Conservation (phyloP, 2,329 filamentous ascomycete species). For the Trichoderma gracile region DNA sequence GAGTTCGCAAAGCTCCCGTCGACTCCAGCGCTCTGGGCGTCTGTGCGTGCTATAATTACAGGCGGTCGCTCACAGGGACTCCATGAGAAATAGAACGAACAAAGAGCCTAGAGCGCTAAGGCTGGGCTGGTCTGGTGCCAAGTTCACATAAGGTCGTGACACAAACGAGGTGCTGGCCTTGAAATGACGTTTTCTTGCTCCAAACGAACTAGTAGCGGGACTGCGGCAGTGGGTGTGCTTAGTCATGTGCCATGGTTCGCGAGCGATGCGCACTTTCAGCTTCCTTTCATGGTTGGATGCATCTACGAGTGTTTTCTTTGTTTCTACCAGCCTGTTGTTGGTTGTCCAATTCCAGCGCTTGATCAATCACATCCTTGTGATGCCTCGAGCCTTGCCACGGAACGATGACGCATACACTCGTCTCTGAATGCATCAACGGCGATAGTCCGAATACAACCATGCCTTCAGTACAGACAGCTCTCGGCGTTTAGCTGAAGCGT, state of each 20-base stretch:
- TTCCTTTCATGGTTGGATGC: slow-evolving; percentile 1
- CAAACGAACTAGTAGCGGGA: slow-evolving; percentile 8
- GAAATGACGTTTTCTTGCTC: slow-evolving; percentile 14
- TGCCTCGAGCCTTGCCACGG: too few species aligned
- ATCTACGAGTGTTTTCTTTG: too few species aligned
- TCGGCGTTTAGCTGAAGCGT: too few species aligned
- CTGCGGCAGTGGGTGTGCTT: not conserved
- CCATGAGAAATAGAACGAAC: too few species aligned
- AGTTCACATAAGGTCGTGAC: not conserved
- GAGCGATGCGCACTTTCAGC: not conserved
- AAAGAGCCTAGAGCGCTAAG: slow-evolving; percentile 1
- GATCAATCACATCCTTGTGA: too few species aligned
- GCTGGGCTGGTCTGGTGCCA: not conserved
- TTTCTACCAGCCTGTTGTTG: too few species aligned
- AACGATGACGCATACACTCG: too few species aligned
- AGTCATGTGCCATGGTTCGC: not conserved
- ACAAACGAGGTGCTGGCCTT: not conserved
- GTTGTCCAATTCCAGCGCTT: too few species aligned
- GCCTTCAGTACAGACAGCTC: too few species aligned
- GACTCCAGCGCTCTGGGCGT: not conserved
- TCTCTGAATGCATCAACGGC: too few species aligned
- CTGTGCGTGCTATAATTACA: not conserved
- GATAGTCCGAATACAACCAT: too few species aligned
- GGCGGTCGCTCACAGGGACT: not conserved
- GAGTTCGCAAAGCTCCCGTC: not conserved